A percentile compares a stretch with the other conserved stretches of the same genome.
Evolutionary conservation across 768 basidiomycete genomes (phyloP).

Genomic region (Hygrocybe punicea): DNA sequence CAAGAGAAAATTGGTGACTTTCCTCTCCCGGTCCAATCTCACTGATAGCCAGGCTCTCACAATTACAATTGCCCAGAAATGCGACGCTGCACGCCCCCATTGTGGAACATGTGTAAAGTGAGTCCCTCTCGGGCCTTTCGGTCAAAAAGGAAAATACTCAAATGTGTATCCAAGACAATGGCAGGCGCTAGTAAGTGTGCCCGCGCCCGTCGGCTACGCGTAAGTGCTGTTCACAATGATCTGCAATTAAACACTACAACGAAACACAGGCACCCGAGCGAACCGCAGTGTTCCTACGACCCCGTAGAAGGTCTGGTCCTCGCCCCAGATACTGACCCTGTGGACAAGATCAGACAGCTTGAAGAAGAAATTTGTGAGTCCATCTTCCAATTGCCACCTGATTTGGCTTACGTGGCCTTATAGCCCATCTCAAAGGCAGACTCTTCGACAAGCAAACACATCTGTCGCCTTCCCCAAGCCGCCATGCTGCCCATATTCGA

Average conservation of each 20-base stretch:
- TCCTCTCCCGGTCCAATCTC: background rate
- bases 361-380: conserved; percentile 71
- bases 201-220: conserved; percentile 83
- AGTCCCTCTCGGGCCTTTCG: conserved; percentile 24
- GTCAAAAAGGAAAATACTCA: background rate
- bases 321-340: conserved; percentile 73
- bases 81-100: conserved; percentile 81
- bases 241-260: conserved; percentile 11
- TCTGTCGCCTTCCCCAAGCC: conserved; percentile 39
- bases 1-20: conserved; percentile 74
- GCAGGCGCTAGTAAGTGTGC: conserved; percentile 78
- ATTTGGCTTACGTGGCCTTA: conserved; percentile 11
- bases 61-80: conserved; percentile 56
- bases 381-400: background rate
- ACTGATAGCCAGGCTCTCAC: conserved; percentile 4
- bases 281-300: conserved; percentile 83
- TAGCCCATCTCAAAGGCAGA: conserved; percentile 62
- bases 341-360: conserved; percentile 70
- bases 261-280: conserved; percentile 65
- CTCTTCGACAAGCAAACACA: conserved; percentile 50
- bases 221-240: conserved; percentile 37
- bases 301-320: conserved; percentile 78
- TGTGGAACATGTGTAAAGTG: conserved; percentile 83
- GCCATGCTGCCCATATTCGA: conserved; percentile 19
- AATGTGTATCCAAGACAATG: conserved; percentile 54